Conservation (phyloP, 192 early-diverging fungal species). For the Backusella luteola region DNA sequence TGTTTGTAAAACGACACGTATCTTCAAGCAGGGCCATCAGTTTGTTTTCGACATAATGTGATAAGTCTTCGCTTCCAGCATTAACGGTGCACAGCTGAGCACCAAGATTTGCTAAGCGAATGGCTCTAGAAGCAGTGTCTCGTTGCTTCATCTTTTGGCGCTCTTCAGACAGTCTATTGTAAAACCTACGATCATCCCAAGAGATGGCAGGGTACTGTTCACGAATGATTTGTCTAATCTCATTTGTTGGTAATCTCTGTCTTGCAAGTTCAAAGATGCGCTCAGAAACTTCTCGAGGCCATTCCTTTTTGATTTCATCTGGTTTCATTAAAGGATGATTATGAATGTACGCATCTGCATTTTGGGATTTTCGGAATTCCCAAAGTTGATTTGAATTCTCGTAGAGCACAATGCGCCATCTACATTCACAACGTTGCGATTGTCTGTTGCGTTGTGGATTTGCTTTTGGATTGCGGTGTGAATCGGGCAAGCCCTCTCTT, state of each 20-base stretch:
- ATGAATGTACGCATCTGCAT: conserved; percentile 51
- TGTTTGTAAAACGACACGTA: conserved; percentile 10
- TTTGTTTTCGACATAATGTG: conserved; percentile 21
- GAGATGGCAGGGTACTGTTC: conserved; percentile 45
- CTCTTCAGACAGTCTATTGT: conserved; percentile 57
- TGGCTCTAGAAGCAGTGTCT: conserved; percentile 48
- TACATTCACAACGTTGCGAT: conserved; percentile 57
- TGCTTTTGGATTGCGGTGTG: conserved; percentile 48
- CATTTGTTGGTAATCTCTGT: conserved; percentile 45
- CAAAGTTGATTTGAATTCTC: conserved; percentile 48
- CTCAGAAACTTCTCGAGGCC: conserved; percentile 51
- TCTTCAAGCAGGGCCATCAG: conserved; percentile 5
- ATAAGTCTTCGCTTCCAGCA: conserved; percentile 34
- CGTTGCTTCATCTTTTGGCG: conserved; percentile 52
- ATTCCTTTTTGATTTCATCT: conserved; percentile 50
- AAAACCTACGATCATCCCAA: conserved; percentile 60
- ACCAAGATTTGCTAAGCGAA: conserved; percentile 41
- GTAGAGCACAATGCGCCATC: conserved; percentile 57
- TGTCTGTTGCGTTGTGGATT: conserved; percentile 51
- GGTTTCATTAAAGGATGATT: conserved; percentile 54
- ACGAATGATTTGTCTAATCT: conserved; percentile 41
- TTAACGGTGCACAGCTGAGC: conserved; percentile 43
- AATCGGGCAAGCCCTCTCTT: conserved; percentile 57
- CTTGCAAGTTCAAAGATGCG: conserved; percentile 50
- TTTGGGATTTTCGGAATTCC: conserved; percentile 59